Percentiles rank a stretch among this genome's conserved stretches.
phyloP scores from a whole-genome alignment of 129 eudicot genomes.

The sunflower (Helianthus annuus) region HanXRQr2.0-SUNRISE NC_035437.2:3679078-3679577 shows the following conservation, averaged over 20 bases:
- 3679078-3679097: conserved; percentile 37
- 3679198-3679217: conserved; percentile 12
- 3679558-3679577: no score
- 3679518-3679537: no score
- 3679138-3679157: conserved; percentile 28
- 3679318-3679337: conserved; percentile 13
- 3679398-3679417: conserved; percentile 23
- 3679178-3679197: conserved; percentile 19
- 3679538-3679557: no score
- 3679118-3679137: conserved; percentile 23
- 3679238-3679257: neutral
- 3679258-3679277: conserved; percentile 13
- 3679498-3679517: no score
- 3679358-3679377: neutral
- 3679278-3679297: conserved; percentile 1
- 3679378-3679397: conserved; percentile 7
- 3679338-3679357: neutral
- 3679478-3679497: no score
- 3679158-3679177: neutral
- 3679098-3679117: conserved; percentile 20
- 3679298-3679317: conserved; percentile 10
- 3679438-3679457: conserved; percentile 26
- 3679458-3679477: neutral
- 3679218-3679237: conserved; percentile 17
- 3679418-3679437: conserved; percentile 9